Percentiles rank a stretch among this genome's conserved stretches.
phyloP scores from a whole-genome alignment of 2,329 filamentous ascomycete genomes.

The Colletotrichum eremochloae region DNA sequence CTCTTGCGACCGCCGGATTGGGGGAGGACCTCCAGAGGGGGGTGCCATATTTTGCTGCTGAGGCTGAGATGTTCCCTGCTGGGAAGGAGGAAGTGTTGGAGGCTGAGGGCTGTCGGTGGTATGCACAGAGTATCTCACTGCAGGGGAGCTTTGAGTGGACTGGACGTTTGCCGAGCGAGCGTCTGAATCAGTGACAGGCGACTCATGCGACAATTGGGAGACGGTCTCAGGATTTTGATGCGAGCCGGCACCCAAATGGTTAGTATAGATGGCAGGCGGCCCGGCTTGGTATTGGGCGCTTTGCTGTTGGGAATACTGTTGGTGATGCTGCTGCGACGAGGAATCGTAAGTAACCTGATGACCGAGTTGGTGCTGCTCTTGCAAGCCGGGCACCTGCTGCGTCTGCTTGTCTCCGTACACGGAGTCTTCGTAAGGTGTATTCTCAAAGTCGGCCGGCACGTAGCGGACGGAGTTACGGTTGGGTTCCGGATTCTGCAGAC shows the following conservation, averaged over 20 bases:
- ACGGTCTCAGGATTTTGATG: slow-evolving; percentile 69
- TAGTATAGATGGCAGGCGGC: slow-evolving; percentile 53
- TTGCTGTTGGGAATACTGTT: slow-evolving; percentile 45
- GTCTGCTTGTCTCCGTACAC: slow-evolving; percentile 57
- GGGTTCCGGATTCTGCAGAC: slow-evolving; percentile 56
- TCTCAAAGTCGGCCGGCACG: slow-evolving; percentile 60
- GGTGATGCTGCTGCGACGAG: slow-evolving; percentile 50
- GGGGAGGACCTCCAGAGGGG: slow-evolving; percentile 57
- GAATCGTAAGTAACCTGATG: slow-evolving; percentile 58
- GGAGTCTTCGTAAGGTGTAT: slow-evolving; percentile 61
- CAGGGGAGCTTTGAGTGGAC: slow-evolving; percentile 59
- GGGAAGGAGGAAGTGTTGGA: slow-evolving; percentile 44
- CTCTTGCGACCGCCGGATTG: slow-evolving; percentile 64
- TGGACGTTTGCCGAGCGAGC: slow-evolving; percentile 57
- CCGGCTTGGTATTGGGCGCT: slow-evolving; percentile 50
- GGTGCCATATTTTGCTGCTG: slow-evolving; percentile 63
- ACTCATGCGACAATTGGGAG: slow-evolving; percentile 74
- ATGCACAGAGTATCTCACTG: slow-evolving; percentile 56
- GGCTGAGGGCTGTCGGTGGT: slow-evolving; percentile 44
- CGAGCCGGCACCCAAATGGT: slow-evolving; percentile 51
- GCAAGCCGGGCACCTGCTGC: slow-evolving; percentile 48
- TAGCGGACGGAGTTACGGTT: slow-evolving; percentile 62
- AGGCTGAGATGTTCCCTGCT: slow-evolving; percentile 46
- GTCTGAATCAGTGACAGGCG: slow-evolving; percentile 65
- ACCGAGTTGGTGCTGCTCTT: slow-evolving; percentile 52